phyloP scores from a whole-genome alignment of 225 moss, liverwort and hornwort species.

The Marchantia paleacea region DNA sequence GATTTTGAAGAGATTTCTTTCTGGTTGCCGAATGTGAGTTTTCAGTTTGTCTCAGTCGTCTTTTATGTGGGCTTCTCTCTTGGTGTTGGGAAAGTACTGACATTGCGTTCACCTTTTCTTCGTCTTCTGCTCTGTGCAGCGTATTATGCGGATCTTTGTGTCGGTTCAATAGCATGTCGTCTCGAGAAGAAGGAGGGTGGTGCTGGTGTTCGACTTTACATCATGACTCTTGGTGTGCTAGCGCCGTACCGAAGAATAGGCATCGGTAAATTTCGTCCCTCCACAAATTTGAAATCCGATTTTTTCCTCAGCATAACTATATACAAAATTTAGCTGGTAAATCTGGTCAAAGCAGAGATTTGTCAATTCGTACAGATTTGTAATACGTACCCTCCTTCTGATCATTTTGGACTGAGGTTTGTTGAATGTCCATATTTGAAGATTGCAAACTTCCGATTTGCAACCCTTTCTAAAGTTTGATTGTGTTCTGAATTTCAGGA shows the following conservation, averaged over 20 bases:
- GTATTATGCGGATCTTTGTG: slow-evolving; percentile 92
- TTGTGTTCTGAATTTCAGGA: slow-evolving; percentile 43
- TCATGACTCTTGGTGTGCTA: slow-evolving; percentile 92
- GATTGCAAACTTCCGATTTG: too few relatives aligned
- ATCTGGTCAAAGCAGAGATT: neutral
- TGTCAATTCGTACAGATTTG: neutral
- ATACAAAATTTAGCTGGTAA: neutral
- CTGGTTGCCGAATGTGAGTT: neutral
- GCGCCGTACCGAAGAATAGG: slow-evolving; percentile 89
- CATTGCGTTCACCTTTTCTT: neutral
- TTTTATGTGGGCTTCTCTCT: neutral
- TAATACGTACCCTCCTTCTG: neutral
- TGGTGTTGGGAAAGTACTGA: neutral
- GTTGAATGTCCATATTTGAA: too few relatives aligned
- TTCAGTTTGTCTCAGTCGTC: too few relatives aligned
- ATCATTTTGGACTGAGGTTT: neutral
- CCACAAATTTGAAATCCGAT: neutral
- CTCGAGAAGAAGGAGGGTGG: slow-evolving; percentile 84
- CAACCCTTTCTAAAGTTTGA: neutral
- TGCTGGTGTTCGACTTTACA: slow-evolving; percentile 65
- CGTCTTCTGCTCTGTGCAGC: slow-evolving; percentile 37
- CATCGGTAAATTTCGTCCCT: slow-evolving; percentile 52
- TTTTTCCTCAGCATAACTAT: neutral
- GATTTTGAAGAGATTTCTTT: neutral
- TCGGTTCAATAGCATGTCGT: slow-evolving; percentile 93